These are phyloP conservation scores for Cardamine resedifolia DNA, from an alignment of 345 rosid genomes.

Conservation along the genomic window DNA sequence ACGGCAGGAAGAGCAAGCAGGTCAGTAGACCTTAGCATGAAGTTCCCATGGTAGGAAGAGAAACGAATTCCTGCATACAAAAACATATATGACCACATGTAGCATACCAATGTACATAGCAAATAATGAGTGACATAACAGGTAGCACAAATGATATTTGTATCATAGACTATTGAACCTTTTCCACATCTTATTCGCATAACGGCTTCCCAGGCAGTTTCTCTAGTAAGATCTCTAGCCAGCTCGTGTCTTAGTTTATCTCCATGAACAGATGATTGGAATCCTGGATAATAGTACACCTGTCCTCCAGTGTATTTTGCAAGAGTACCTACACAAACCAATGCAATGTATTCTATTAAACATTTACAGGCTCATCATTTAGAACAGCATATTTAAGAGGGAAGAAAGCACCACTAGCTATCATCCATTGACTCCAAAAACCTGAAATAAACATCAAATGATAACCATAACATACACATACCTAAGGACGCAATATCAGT, in stretches of 20 bases:
- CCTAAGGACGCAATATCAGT: conserved; percentile 96
- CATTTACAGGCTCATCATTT: not conserved
- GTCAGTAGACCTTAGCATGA: conserved; percentile 97
- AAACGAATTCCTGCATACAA: conserved; percentile 79
- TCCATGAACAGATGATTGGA: conserved; percentile 71
- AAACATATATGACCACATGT: conserved; percentile 32
- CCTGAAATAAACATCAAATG: not conserved
- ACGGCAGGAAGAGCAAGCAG: conserved; percentile 95
- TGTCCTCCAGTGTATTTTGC: conserved; percentile 99
- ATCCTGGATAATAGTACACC: conserved; percentile 84
- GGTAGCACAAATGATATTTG: conserved; percentile 6
- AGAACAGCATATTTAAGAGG: not conserved
- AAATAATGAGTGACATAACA: conserved; percentile 13
- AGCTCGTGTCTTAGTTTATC: conserved; percentile 88
- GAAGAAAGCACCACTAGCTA: not conserved
- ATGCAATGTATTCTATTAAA: conserved; percentile 17
- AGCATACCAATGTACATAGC: conserved; percentile 19
- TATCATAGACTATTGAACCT: conserved; percentile 49
- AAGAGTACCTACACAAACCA: conserved; percentile 61
- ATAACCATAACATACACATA: conserved; percentile 36
- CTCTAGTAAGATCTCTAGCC: conserved; percentile 92
- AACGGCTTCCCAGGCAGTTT: conserved; percentile 99
- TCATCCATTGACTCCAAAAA: conserved; percentile 16
- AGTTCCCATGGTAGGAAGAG: conserved; percentile 93
- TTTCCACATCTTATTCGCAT: conserved; percentile 99